Conservation (phyloP, 805 yeast genomes). For the Wickerhamomyces queroliae region DNA sequence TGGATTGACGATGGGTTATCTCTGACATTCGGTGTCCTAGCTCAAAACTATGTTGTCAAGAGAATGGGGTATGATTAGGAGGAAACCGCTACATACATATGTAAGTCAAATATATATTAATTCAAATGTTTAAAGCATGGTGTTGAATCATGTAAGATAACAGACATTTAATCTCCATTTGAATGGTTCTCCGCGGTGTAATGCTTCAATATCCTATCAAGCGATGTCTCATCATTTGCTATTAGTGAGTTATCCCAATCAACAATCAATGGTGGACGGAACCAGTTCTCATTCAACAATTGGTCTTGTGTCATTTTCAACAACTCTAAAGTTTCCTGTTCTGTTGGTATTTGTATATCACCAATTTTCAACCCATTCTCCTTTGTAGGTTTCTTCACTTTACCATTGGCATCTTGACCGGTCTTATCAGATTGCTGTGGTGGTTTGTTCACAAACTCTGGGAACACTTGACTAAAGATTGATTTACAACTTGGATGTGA, state of each 20-base stretch:
- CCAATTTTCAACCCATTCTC: neutral
- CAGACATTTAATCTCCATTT: neutral
- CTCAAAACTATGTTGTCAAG: conserved; percentile 85
- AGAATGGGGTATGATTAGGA: conserved; percentile 52
- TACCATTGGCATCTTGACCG: neutral
- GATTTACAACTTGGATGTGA: conserved; percentile 5
- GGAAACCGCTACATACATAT: neutral
- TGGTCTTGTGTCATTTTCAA: conserved; percentile 6
- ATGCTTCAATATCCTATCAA: conserved; percentile 23
- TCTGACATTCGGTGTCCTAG: conserved; percentile 76
- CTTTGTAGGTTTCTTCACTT: neutral
- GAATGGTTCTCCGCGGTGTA: conserved; percentile 4
- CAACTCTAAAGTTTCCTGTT: neutral
- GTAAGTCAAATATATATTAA: neutral
- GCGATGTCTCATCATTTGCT: conserved; percentile 41
- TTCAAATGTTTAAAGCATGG: neutral
- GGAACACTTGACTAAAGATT: conserved; percentile 16
- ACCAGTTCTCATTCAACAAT: conserved; percentile 12
- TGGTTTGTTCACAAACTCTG: conserved; percentile 13
- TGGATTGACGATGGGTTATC: conserved; percentile 80
- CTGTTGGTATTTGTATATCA: neutral
- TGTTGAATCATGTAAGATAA: neutral
- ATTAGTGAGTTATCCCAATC: conserved; percentile 57
- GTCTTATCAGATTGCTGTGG: neutral
- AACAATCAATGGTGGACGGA: conserved; percentile 44